Base-by-base conservation (phyloP, 1,284 basidiomycete species). In the Anthracocystis panici-leucophaei region DNA sequence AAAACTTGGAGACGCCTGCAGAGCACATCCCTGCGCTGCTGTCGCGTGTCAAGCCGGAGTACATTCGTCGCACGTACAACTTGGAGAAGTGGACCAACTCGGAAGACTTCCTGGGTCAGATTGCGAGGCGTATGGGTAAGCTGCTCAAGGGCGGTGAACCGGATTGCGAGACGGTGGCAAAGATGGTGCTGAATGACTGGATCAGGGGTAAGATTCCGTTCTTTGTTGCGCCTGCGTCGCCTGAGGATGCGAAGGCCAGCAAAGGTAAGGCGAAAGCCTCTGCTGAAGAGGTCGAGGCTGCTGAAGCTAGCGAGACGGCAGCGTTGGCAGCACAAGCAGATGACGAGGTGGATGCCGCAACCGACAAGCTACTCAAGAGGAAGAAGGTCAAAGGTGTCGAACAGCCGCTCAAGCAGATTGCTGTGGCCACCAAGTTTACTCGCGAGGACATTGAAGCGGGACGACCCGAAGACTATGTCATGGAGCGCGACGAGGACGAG, bases 131-230 rank as follows among this genome's bases (percentile, higher is more conserved):
- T 89, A 93, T 92, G 82, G 96, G 97, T 18, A 92, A 96, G 72
- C 88, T 99, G 72, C 88, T 97, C 69, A 95, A 94, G 84, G 94
- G 95, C 56, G 96, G 97, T 73, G 95, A 98, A 86, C 93, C 96
- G 1, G 95, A 98, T 86, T 86, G 92, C 54, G 93, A 98, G 84
- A 91, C 92, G 4, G 93, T 95, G 16, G 93, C 96, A 35, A 98
- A 96, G 88, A 96, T 98, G 86, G 88, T 99, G 50, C 87, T 99
- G 79, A 94, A 92, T 86, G 97, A 99, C 86, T 99, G 97, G 97
- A 95, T 97, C 66, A 89, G 97, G 59, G 97, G 97, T 25, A 92
- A 95, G 80, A 93, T 95, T 81, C 93, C 93, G 33, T 95, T 90
- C 87, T 95, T 94, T 78, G 92, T 93, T 23, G 84, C 91, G 11